Base-by-base conservation (phyloP, 495 filamentous ascomycete genomes). In the Bryoglossum gracile region DNA sequence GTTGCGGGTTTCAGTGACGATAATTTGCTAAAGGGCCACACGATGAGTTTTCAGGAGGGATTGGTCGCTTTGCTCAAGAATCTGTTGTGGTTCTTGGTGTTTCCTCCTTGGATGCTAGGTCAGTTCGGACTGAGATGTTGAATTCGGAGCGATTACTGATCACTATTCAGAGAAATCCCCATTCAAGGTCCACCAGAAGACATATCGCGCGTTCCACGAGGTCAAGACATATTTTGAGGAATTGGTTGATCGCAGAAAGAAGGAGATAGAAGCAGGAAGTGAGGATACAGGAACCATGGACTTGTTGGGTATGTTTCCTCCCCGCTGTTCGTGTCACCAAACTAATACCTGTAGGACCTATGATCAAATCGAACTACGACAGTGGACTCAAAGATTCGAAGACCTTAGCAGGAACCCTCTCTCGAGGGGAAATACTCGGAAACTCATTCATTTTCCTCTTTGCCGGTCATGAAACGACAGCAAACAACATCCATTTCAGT, bases 371-470 rank as follows among this genome's bases (percentile, higher is more conserved):
- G 11, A 50, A 48, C 14, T 22, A 42, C 3, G 46, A 55, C 18
- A 22, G 32, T 32, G 22, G 16, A 16, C 28, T 50, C n/a, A 18
- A 9, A 5, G 21, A 48, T 0, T 9, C 10, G 4, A 17, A 32
- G 8, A 10, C 6, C 5, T 11, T 37, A 26, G 42, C 14, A 8
- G 8, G 19, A 6, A 43, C 41, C 1, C 41, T 43, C 6, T 23
- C 24, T 16, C 39, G 45, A 39, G 8, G 33, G 16, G 82, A 86
- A 28, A 81, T 88, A 53, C 68, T 83, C 21, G 82, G 80, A 21
- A 86, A 88, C 57, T 76, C 82, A 8, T 88, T 86, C 62, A 74
- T 86, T 54, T 82, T 86, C 61, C 75, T 80, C 33, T 65, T 87
- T 8, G 83, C 84, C 0, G 84, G 84, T 18, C 84, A 88, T 60